Evolutionary conservation across 768 basidiomycete species (phyloP).

Genomic region (Lentinula lateritia): DNA sequence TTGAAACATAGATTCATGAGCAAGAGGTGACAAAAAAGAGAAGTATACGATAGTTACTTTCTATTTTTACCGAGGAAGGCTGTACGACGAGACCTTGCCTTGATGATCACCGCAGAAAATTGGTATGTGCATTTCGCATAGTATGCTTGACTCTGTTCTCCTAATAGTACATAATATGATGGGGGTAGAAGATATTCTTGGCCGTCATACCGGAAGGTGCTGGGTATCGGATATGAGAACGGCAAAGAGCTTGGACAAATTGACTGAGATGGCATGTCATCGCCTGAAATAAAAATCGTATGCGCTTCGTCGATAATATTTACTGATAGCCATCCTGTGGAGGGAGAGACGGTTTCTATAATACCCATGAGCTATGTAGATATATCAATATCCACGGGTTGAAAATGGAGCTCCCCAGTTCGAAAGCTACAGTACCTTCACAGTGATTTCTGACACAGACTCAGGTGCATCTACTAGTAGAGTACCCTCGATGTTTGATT

Average conservation of each 20-base stretch:
- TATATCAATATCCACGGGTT: not conserved
- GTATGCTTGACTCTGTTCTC: not conserved
- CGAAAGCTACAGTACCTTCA: not conserved
- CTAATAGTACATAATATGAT: not conserved
- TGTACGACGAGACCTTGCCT: not conserved
- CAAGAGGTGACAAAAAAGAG: not conserved
- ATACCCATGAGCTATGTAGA: not conserved
- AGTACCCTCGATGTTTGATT: not conserved
- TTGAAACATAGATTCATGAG: too few relatives aligned
- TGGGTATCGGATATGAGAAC: not conserved
- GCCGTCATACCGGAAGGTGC: not conserved
- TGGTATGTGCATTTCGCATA: slow-evolving; percentile 6
- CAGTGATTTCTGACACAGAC: not conserved
- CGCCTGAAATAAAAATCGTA: not conserved
- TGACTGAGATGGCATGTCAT: not conserved
- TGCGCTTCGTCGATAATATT: not conserved
- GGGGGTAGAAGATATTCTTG: slow-evolving; percentile 1
- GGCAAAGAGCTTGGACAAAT: not conserved
- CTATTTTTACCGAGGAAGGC: slow-evolving; percentile 1
- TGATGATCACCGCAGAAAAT: not conserved
- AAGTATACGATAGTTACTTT: not conserved
- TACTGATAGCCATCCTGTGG: not conserved
- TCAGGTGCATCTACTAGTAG: not conserved
- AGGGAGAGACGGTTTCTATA: not conserved
- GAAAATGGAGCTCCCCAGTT: too few relatives aligned